Base-by-base conservation (phyloP, 495 filamentous ascomycete genomes). In the Cetradonia linearis region DNA sequence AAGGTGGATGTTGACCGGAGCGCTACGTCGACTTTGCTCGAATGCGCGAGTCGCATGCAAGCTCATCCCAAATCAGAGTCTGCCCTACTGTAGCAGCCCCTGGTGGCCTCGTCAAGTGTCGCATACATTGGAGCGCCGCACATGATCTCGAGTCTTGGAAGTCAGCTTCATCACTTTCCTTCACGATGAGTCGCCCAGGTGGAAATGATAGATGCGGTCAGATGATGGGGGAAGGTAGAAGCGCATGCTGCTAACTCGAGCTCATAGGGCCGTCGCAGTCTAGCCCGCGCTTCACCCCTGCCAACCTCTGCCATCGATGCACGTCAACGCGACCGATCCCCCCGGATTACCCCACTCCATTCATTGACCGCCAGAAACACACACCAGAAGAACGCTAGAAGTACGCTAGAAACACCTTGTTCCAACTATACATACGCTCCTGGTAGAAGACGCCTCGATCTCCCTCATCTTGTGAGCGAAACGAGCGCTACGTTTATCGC, bases 321-420 rank as follows among this genome's bases (percentile, higher is more conserved):
- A 20, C 34, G 47, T 34, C 55, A 57, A 11, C 20, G 28, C 23
- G 28, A 1, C 23, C 57, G 57, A 59, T 59, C 47, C 42, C 47
- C 42, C 16, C 46, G 37, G 47, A 1, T 40, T 30, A 38, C 25
- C 57, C 57, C 57, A 52, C 44, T 4, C 3, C 2, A 31, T 2
- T 27, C 25, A 28, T 36, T n/a, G 61, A 59, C 59, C n/a, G n/a
- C n/a, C 61, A 36, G 46, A 44, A 55, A 55, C 8, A 42, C 28
- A n/a, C 44, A 59, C 31, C 53, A 59, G 61, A 63, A 63, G 37
- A 1, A 42, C 62, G 49, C 62, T 60, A 63, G 62, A 63, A 63
- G 30, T 46, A 38, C 56, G 56, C 60, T 56, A 61, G 30, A 49
- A 56, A 46, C 5, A 36, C 33, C 33, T 36, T 36, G n/a, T 36